Base-by-base conservation (phyloP, 306 rosid species). In the Vachellia pachyceras region DNA sequence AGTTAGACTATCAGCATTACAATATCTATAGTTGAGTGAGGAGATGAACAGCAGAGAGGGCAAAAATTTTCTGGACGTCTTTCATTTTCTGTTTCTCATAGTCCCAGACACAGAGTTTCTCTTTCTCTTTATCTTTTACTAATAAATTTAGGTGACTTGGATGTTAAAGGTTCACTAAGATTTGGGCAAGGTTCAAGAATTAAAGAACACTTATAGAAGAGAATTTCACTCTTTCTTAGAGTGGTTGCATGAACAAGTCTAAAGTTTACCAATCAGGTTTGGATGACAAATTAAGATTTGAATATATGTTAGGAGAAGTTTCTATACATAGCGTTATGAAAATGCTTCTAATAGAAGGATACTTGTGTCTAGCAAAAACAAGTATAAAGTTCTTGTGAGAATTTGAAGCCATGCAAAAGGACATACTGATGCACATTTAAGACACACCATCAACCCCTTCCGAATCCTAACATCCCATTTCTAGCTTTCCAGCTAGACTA, bases 401-500 rank as follows among this genome's bases (percentile, higher is more conserved):
- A 72, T 81, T 74, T 61, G 84, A 83, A 86, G 58, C 75, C 82
- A 77, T 63, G 81, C 49, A 75, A 79, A 8, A 54, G n/a, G 18
- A 14, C 54, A 55, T 18, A 69, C 58, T 73, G 36, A 69, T 44
- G 8, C 75, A 85, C 95, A 89, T 85, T 89, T 85, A 92, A 78
- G 84, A 79, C 87, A 80, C 78, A 69, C 45, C 85, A 84, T 83
- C 91, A 83, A 80, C 88, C 89, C 83, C 76, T 86, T 82, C 89
- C 78, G 85, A 73, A 69, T 85, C 89, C 82, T 84, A 82, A 82
- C 84, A 77, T 80, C 64, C 76, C 77, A 49, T 89, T 77, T 69
- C 76, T 14, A 79, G 69, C 90, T 87, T 88, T 87, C 86, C 94
- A 90, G 83, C 88, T 85, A 83, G 75, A 75, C 85, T 33, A 78